These are phyloP conservation scores for Aspergillus aculeatus DNA, from an alignment of 2,329 filamentous ascomycete species.

Conservation along the genomic window DNA sequence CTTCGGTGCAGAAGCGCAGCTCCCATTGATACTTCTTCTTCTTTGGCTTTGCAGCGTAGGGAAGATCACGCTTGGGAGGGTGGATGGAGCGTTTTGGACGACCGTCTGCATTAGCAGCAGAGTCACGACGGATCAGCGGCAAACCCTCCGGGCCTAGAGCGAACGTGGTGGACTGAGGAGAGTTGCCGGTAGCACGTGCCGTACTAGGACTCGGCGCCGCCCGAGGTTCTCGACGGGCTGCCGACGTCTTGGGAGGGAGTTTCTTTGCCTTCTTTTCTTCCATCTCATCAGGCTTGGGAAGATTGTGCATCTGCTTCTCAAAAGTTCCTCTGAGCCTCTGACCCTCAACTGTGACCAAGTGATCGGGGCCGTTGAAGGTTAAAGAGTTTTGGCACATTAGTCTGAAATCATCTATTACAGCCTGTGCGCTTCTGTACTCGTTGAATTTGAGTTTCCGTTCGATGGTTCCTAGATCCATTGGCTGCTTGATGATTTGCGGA, in stretches of 20 bases:
- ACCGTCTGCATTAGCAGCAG: constrained; percentile 71
- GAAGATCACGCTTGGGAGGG: constrained; percentile 88
- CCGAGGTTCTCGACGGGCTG: constrained; percentile 50
- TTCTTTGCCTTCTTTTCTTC: constrained; percentile 63
- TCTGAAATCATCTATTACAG: constrained; percentile 71
- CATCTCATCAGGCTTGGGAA: constrained; percentile 56
- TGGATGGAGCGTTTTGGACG: constrained; percentile 93
- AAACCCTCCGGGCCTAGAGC: constrained; percentile 75
- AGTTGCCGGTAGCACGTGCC: constrained; percentile 30
- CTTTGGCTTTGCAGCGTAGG: constrained; percentile 83
- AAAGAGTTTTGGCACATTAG: constrained; percentile 77
- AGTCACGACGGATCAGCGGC: constrained; percentile 82
- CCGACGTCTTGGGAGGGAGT: constrained; percentile 40
- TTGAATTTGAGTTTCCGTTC: constrained; percentile 74
- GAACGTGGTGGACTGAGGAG: constrained; percentile 58
- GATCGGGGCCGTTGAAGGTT: constrained; percentile 76
- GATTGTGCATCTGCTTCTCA: constrained; percentile 58
- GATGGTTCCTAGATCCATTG: constrained; percentile 82
- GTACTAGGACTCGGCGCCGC: constrained; percentile 44
- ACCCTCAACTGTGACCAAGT: constrained; percentile 69
- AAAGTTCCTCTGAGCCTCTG: constrained; percentile 61
- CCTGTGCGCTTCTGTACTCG: constrained; percentile 67
- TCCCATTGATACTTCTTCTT: constrained; percentile 87
- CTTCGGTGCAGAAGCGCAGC: constrained; percentile 82
- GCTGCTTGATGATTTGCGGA: constrained; percentile 68